Conservation (phyloP, 805 yeast genomes). For the Saccharomycopsis fodiens region DNA sequence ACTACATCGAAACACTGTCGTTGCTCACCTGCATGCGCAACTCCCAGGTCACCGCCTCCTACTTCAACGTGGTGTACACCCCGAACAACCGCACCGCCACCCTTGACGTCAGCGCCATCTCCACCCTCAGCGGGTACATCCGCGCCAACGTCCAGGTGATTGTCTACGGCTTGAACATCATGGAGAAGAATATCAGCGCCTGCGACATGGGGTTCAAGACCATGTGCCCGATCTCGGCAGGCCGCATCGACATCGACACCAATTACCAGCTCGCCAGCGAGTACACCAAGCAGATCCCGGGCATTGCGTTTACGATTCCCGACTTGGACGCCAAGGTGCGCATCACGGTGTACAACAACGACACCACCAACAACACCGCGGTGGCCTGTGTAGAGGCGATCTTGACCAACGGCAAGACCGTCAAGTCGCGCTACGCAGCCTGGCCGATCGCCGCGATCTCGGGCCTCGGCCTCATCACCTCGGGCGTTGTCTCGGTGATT, state of each 20-base stretch:
- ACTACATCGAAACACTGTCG: slow-evolving; percentile 47
- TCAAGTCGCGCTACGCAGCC: slow-evolving; percentile 82
- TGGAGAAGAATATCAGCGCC: slow-evolving; percentile 47
- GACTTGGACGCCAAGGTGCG: slow-evolving; percentile 89
- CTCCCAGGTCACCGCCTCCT: slow-evolving; percentile 79
- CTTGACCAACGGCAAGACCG: slow-evolving; percentile 84
- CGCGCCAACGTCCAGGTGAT: slow-evolving; percentile 57
- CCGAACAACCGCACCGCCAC: slow-evolving; percentile 57
- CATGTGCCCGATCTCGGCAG: slow-evolving; percentile 81
- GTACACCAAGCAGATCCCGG: slow-evolving; percentile 54
- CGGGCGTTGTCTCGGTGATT: slow-evolving; percentile 77
- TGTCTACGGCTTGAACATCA: slow-evolving; percentile 71
- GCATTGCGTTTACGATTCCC: slow-evolving; percentile 83
- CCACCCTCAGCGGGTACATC: slow-evolving; percentile 69
- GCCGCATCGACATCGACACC: slow-evolving; percentile 69
- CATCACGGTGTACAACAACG: slow-evolving; percentile 53
- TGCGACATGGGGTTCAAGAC: slow-evolving; percentile 53
- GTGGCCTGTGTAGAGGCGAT: slow-evolving; percentile 92
- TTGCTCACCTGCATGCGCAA: slow-evolving; percentile 86
- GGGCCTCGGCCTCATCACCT: slow-evolving; percentile 78
- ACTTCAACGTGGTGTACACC: slow-evolving; percentile 65
- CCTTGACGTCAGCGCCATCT: slow-evolving; percentile 68
- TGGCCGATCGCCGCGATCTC: slow-evolving; percentile 96
- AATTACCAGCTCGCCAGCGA: slow-evolving; percentile 34
- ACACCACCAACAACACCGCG: slow-evolving; percentile 34